phyloP scores from a whole-genome alignment of 1,284 basidiomycete species.

The Earliella scabrosa region DNA sequence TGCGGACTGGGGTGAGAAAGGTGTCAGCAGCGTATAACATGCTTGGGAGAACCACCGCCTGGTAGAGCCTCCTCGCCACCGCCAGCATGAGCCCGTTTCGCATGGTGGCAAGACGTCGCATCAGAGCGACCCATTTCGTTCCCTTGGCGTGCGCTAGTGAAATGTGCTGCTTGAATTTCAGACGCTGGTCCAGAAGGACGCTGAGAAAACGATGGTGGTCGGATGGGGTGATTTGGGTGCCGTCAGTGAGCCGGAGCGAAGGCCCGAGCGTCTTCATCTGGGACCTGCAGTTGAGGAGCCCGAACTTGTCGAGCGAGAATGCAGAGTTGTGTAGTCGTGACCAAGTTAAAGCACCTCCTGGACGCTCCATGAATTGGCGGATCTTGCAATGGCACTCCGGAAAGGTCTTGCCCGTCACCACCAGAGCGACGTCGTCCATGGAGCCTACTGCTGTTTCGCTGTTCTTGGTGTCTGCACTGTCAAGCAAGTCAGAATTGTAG shows the following conservation, averaged over 20 bases:
- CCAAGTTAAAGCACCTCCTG: conserved; percentile 30
- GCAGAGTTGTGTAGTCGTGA: conserved; percentile 26
- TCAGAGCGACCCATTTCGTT: conserved; percentile 20
- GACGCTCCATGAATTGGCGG: not conserved
- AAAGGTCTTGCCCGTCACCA: conserved; percentile 19
- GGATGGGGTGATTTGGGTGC: conserved; percentile 15
- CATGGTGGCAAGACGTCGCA: conserved; percentile 27
- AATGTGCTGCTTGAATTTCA: conserved; percentile 38
- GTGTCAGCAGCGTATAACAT: conserved; percentile 42
- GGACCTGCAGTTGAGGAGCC: conserved; percentile 18
- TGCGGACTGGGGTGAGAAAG: conserved; percentile 33
- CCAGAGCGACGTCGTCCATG: conserved; percentile 35
- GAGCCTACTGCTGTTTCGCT: conserved; percentile 29
- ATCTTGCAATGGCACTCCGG: conserved; percentile 22
- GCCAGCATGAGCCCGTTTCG: conserved; percentile 3
- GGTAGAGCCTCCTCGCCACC: conserved; percentile 24
- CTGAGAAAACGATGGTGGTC: conserved; percentile 38
- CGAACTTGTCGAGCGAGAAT: conserved; percentile 32
- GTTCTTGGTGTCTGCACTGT: conserved; percentile 5
- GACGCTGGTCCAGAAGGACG: conserved; percentile 38
- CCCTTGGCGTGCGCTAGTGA: conserved; percentile 37
- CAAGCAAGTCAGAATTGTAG: conserved; percentile 38
- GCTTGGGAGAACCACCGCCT: conserved; percentile 35
- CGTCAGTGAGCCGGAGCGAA: not conserved
- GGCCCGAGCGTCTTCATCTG: conserved; percentile 12